A percentile compares a stretch with the other conserved stretches of the same genome.
These are phyloP conservation scores for Salix viminalis DNA, from an alignment of 345 rosid species.

Conservation along the genomic window DNA sequence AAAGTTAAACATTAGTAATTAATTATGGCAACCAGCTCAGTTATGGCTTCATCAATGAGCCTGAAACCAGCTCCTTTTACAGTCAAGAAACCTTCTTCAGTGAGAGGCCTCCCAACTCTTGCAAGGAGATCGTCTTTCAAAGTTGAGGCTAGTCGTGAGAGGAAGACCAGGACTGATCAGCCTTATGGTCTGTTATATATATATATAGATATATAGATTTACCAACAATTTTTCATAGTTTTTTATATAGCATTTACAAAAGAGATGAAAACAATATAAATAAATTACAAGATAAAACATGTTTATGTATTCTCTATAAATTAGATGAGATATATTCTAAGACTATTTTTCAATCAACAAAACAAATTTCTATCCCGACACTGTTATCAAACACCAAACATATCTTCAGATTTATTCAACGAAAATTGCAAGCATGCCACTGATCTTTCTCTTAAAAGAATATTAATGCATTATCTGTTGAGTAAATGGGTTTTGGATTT, in stretches of 20 bases:
- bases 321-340: too few relatives aligned
- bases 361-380: too few relatives aligned
- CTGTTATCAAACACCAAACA: too few relatives aligned
- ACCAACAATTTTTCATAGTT: background rate
- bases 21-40: slow-evolving; percentile 39
- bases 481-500: background rate
- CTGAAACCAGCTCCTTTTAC: slow-evolving; percentile 48
- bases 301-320: too few relatives aligned
- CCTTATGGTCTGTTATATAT: slow-evolving; percentile 54
- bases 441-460: background rate
- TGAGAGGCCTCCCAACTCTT: slow-evolving; percentile 62
- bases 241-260: background rate
- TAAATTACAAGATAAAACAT: too few relatives aligned
- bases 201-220: background rate
- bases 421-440: background rate
- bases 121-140: slow-evolving; percentile 40
- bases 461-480: background rate
- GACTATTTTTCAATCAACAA: too few relatives aligned
- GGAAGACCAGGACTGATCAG: slow-evolving; percentile 77
- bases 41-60: slow-evolving; percentile 52
- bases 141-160: slow-evolving; percentile 51
- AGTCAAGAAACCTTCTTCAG: slow-evolving; percentile 37
- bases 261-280: too few relatives aligned
- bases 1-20: background rate
- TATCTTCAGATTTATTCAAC: too few relatives aligned